A percentile compares a stretch with the other conserved stretches of the same genome.
phyloP scores from a whole-genome alignment of 2,329 filamentous ascomycete species.

The Myriosclerotinia curreyana region DNA sequence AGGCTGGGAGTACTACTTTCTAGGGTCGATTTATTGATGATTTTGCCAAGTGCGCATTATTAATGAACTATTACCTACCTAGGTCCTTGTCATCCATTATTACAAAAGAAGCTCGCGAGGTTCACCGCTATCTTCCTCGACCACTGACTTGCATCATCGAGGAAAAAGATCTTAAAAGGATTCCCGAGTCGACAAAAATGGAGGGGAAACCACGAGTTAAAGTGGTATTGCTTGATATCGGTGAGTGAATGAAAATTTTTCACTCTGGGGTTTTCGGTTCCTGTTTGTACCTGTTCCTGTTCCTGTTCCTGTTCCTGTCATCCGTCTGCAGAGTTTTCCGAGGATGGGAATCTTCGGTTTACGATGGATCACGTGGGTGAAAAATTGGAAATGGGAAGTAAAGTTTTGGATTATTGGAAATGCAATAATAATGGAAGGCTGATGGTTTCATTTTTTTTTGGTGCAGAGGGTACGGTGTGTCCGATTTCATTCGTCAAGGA shows the following conservation, averaged over 20 bases:
- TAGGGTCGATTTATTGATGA: too few relatives aligned
- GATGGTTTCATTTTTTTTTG: conserved; percentile 12
- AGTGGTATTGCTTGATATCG: conserved; percentile 39
- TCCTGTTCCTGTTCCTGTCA: conserved; percentile 1
- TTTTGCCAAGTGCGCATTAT: too few relatives aligned
- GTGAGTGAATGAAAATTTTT: conserved; percentile 29
- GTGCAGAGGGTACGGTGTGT: conserved; percentile 73
- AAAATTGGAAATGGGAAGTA: neutral
- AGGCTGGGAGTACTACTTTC: too few relatives aligned
- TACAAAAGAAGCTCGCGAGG: too few relatives aligned
- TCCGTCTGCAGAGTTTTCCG: conserved; percentile 6
- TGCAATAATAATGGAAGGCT: conserved; percentile 10
- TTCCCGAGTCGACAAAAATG: neutral
- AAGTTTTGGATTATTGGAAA: neutral
- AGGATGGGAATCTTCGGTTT: conserved; percentile 5
- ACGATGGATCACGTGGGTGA: neutral
- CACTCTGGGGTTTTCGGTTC: neutral
- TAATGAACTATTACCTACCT: too few relatives aligned
- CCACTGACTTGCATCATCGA: too few relatives aligned
- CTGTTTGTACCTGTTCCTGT: neutral
- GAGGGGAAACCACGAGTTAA: conserved; percentile 19
- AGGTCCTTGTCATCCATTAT: too few relatives aligned
- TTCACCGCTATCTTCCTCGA: too few relatives aligned
- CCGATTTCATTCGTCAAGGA: conserved; percentile 83
- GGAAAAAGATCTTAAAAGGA: neutral